Evolutionary conservation across 495 filamentous ascomycete genomes (phyloP).

Genomic region (Zalerion maritima): DNA sequence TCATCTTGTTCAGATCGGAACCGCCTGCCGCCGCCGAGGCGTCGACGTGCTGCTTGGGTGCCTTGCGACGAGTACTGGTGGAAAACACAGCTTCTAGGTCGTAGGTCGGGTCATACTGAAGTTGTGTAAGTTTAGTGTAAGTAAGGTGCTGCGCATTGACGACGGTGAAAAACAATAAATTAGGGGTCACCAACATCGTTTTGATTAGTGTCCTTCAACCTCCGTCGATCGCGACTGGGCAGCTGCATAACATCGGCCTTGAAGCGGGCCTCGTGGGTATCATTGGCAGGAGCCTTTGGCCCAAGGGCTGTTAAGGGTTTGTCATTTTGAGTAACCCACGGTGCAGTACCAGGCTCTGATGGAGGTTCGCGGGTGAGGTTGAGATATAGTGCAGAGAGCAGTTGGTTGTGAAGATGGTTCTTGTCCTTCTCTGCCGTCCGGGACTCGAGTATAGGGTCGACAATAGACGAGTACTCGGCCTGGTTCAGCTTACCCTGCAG

Average conservation of each 20-base stretch:
- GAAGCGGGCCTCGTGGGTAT: constrained; percentile 77
- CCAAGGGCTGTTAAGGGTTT: constrained; percentile 65
- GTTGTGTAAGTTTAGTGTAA: constrained; percentile 1
- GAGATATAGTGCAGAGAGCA: constrained; percentile 69
- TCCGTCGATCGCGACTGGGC: constrained; percentile 66
- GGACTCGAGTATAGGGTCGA: constrained; percentile 55
- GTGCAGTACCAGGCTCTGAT: constrained; percentile 80
- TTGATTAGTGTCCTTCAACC: constrained; percentile 61
- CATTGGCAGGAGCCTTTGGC: constrained; percentile 66
- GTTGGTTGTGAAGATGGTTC: constrained; percentile 81
- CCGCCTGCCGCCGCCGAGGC: constrained; percentile 60
- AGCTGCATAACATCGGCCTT: constrained; percentile 94
- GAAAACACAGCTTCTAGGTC: too few relatives aligned
- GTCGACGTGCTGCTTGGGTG: too few relatives aligned
- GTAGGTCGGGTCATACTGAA: constrained; percentile 4
- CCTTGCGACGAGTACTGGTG: too few relatives aligned
- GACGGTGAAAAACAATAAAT: neutral
- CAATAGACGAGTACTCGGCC: constrained; percentile 61
- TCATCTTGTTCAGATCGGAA: constrained; percentile 77
- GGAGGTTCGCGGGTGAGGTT: constrained; percentile 83
- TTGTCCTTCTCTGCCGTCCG: constrained; percentile 52
- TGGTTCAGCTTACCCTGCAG: constrained; percentile 77
- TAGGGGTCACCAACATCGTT: constrained; percentile 30
- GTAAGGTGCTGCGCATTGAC: neutral
- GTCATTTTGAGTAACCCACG: constrained; percentile 91